Base-by-base conservation (phyloP, 768 basidiomycete species). In the Terana coerulea region DNA sequence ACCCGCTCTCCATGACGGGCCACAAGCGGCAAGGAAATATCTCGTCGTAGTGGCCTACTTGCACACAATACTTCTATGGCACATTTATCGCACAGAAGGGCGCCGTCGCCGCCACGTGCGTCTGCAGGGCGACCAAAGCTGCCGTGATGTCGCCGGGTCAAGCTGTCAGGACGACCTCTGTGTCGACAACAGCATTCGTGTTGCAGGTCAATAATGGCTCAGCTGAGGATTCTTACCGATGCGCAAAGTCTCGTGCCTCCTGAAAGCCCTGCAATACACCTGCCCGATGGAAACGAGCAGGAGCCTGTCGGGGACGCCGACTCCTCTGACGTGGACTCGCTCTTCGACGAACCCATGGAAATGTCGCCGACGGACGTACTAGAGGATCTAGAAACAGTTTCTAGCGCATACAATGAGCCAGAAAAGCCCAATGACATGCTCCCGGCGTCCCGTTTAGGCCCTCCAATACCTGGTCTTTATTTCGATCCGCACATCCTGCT, bases 401-500 rank as follows among this genome's bases (percentile, higher is more conserved):
- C 34, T 17, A 36, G 24, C 28, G 19, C 30, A 37, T 47, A 31
- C 28, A 43, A 3, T 12, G 54, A 52, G 31, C 54, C 26, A 1
- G 39, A 24, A 46, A 40, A 21, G 10, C 37, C 46, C 1, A 11
- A 21, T 3, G 36, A 42, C 15, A 4, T 39, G 30, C 3, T 55
- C 58, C 33, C 72, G 59, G 64, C 69, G 43, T 51, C 52, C 28
- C 71, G 73, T 19, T 65, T 59, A 12, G 71, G 71, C 0, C 84
- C 86, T 8, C 72, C 77, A 8, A 85, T 89, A 40, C 77, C 76
- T 0, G 88, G 88, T 0, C 75, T 90, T 2, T 84, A 77, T 67
- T 80, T 84, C 61, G 63, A 75, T 29, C 81, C 84, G 3, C 63
- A 74, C 5, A 51, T 82, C 14, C 66, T 67, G 7, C 62, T 91